phyloP scores from a whole-genome alignment of 768 basidiomycete species.

The Galerina marginata region DNA sequence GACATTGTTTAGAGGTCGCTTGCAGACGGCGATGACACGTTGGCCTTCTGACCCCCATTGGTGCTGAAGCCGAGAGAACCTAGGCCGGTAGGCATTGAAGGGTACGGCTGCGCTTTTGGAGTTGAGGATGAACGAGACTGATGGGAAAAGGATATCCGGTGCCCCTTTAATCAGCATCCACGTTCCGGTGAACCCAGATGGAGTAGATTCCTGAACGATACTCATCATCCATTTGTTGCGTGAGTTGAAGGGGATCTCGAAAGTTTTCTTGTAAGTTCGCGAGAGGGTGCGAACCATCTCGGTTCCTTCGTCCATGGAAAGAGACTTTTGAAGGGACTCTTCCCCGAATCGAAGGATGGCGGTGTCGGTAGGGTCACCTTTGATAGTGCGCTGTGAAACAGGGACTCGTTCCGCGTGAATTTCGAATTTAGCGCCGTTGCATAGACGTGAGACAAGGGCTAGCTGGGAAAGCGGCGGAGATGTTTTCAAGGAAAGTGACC shows the following conservation, averaged over 20 bases:
- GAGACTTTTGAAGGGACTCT: slow-evolving; percentile 9
- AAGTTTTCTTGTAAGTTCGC: slow-evolving; percentile 28
- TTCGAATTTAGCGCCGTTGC: slow-evolving; percentile 62
- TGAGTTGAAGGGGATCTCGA: slow-evolving; percentile 51
- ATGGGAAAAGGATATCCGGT: slow-evolving; percentile 55
- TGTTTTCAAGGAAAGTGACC: not conserved
- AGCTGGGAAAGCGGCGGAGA: slow-evolving; percentile 32
- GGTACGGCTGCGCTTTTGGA: slow-evolving; percentile 31
- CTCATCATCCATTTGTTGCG: slow-evolving; percentile 67
- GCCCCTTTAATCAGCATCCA: slow-evolving; percentile 63
- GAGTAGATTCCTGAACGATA: slow-evolving; percentile 29
- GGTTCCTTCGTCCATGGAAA: slow-evolving; percentile 27
- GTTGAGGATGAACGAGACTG: slow-evolving; percentile 40
- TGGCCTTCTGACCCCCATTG: slow-evolving; percentile 9
- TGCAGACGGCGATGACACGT: slow-evolving; percentile 4
- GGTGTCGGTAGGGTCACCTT: slow-evolving; percentile 58
- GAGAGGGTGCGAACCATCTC: slow-evolving; percentile 27
- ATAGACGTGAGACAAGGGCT: slow-evolving; percentile 52
- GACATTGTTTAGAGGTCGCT: not conserved
- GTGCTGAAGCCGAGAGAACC: slow-evolving; percentile 3
- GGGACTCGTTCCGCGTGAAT: slow-evolving; percentile 13
- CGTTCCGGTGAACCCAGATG: slow-evolving; percentile 10
- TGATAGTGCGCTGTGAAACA: slow-evolving; percentile 39
- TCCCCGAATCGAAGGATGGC: slow-evolving; percentile 57
- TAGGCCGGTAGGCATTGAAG: not conserved